These are phyloP conservation scores for Monilinia fructicola DNA, from an alignment of 2,329 filamentous ascomycete species.

Conservation along the genomic window DNA sequence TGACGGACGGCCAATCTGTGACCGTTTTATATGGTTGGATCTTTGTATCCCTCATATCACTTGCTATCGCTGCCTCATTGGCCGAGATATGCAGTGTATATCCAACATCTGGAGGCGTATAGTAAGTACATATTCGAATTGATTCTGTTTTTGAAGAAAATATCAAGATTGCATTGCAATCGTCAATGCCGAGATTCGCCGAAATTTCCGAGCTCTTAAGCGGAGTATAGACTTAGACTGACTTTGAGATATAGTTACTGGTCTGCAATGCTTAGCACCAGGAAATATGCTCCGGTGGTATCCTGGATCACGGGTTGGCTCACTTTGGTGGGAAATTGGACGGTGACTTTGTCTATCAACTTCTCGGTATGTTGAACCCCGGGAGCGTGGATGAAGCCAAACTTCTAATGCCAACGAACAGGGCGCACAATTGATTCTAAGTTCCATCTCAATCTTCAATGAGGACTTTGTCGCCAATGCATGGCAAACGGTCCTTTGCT, in stretches of 20 bases:
- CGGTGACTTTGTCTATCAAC: conserved; percentile 56
- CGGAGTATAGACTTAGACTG: conserved; percentile 14
- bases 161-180: background rate
- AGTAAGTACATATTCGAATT: conserved; percentile 39
- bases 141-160: background rate
- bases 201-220: background rate
- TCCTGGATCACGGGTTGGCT: conserved; percentile 71
- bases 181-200: conserved; percentile 11
- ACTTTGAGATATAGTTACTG: conserved; percentile 49
- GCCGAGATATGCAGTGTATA: conserved; percentile 70
- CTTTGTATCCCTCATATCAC: conserved; percentile 61
- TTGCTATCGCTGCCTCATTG: conserved; percentile 63
- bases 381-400: background rate
- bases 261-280: conserved; percentile 66
- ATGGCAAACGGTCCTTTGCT: conserved; percentile 70
- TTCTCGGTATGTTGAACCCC: conserved; percentile 19
- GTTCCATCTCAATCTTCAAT: conserved; percentile 67
- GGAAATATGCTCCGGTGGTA: conserved; percentile 64
- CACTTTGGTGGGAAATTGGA: conserved; percentile 73
- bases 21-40: conserved; percentile 72
- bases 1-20: conserved; percentile 67
- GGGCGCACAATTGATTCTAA: conserved; percentile 64
- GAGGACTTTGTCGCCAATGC: conserved; percentile 65
- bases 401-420: conserved; percentile 42
- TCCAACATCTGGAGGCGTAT: conserved; percentile 67